These are phyloP conservation scores for Kazachstania psychrophila DNA, from an alignment of 805 yeast species.

Conservation along the genomic window DNA sequence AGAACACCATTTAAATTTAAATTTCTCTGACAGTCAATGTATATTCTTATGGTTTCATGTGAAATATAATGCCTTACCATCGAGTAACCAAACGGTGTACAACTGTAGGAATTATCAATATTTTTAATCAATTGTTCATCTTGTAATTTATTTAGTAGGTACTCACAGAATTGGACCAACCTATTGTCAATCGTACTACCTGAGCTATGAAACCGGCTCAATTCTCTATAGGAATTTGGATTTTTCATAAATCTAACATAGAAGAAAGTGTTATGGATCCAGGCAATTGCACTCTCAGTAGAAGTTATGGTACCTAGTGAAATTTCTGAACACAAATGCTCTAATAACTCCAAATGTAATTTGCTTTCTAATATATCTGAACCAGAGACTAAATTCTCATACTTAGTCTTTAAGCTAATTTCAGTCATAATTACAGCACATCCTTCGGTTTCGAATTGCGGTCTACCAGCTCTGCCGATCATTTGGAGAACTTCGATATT, in stretches of 20 bases:
- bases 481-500: conserved; percentile 50
- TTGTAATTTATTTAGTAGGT: conserved; percentile 27
- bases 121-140: conserved; percentile 27
- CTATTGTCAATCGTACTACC: conserved; percentile 24
- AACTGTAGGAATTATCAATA: conserved; percentile 11
- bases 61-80: conserved; percentile 42
- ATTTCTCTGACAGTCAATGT: conserved; percentile 18
- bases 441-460: conserved; percentile 44
- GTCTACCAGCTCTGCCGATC: conserved; percentile 61
- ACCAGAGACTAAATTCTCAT: conserved; percentile 36
- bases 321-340: conserved; percentile 38
- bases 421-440: conserved; percentile 43
- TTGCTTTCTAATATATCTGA: conserved; percentile 40
- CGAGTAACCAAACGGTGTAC: conserved; percentile 38
- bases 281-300: conserved; percentile 33
- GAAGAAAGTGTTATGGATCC: conserved; percentile 44
- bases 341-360: conserved; percentile 33
- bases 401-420: conserved; percentile 26
- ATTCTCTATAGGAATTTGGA: conserved; percentile 33
- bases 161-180: conserved; percentile 30
- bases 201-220: conserved; percentile 16
- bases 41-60: conserved; percentile 35
- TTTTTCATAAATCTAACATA: conserved; percentile 36
- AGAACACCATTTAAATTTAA: conserved; percentile 17
- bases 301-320: conserved; percentile 34